Evolutionary conservation across 176 grass and related monocot species (phyloP).

Genomic region (Lolium multiflorum): DNA sequence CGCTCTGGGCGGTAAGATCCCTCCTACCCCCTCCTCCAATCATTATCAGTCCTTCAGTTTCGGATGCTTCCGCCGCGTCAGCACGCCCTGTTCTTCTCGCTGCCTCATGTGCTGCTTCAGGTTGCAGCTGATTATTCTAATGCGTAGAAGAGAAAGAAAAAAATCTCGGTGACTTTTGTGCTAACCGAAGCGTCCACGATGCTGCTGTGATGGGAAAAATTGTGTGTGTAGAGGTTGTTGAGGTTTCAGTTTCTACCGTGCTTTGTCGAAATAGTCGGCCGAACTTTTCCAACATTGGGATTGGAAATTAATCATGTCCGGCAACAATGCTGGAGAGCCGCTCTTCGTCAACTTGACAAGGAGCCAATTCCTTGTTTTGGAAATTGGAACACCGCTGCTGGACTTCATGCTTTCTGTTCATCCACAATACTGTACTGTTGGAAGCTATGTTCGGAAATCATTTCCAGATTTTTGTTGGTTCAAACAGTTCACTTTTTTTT

Average conservation of each 20-base stretch:
- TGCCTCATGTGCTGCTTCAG: conserved; percentile 6
- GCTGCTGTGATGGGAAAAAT: background rate
- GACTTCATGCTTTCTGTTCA: conserved; percentile 10
- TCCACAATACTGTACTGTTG: background rate
- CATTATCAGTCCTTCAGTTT: background rate
- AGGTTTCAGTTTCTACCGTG: background rate
- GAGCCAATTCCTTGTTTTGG: conserved; percentile 1
- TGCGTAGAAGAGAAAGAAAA: background rate
- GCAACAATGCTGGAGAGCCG: too few relatives aligned
- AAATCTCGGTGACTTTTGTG: background rate
- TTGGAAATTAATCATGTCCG: background rate
- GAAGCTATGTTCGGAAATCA: conserved; percentile 9
- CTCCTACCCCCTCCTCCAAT: background rate
- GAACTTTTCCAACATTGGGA: conserved; percentile 19
- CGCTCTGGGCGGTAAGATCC: conserved; percentile 85
- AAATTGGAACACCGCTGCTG: background rate
- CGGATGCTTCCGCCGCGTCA: conserved; percentile 9
- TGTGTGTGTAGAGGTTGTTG: background rate
- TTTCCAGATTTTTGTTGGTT: conserved; percentile 8
- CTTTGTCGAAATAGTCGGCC: background rate
- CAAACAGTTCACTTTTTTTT: background rate
- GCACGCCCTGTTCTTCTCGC: background rate
- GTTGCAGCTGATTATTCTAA: background rate
- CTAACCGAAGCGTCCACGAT: conserved; percentile 50
- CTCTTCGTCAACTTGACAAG: background rate